Percentiles rank a stretch among this genome's conserved stretches.
These are phyloP conservation scores for Entomophthora muscae DNA, from an alignment of 371 early-diverging fungal species.

Conservation along the genomic window DNA sequence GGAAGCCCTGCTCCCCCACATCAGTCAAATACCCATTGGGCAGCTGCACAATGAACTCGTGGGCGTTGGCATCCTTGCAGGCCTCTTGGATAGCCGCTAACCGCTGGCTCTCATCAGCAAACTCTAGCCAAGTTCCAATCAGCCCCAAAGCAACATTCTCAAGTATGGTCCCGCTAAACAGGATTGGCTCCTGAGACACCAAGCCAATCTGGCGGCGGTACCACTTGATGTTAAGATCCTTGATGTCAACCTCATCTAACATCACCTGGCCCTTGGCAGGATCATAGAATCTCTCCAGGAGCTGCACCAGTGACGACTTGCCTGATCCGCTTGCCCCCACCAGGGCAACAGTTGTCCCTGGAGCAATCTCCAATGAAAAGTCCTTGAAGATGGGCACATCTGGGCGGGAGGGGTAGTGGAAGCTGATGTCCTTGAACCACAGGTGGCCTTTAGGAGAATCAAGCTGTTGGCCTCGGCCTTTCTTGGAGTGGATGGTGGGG, in stretches of 20 bases:
- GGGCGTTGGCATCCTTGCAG: constrained; percentile 38
- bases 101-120: constrained; percentile 3
- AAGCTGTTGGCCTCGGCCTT: constrained; percentile 29
- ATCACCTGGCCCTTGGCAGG: constrained; percentile 33
- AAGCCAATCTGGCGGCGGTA: constrained; percentile 56
- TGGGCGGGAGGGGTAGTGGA: constrained; percentile 57
- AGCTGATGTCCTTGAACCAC: constrained; percentile 44
- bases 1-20: constrained; percentile 47
- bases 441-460: constrained; percentile 33
- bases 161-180: constrained; percentile 55
- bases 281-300: constrained; percentile 82
- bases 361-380: constrained; percentile 32
- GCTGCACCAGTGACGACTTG: constrained; percentile 71
- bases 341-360: constrained; percentile 59
- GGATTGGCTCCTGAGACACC: constrained; percentile 73
- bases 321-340: constrained; percentile 75
- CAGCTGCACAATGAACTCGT: constrained; percentile 36
- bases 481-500: constrained; percentile 38
- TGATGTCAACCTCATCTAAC: constrained; percentile 50
- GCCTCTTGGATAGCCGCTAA: constrained; percentile 27
- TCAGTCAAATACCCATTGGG: constrained; percentile 55
- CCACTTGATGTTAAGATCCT: constrained; percentile 41
- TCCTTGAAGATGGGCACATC: constrained; percentile 40
- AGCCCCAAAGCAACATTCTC: constrained; percentile 59
- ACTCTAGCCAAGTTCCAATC: constrained; percentile 12